A percentile compares a stretch with the other conserved stretches of the same genome.
These are phyloP conservation scores for Calonectria honghensis DNA, from an alignment of 2,329 filamentous ascomycete species.

Conservation along the genomic window DNA sequence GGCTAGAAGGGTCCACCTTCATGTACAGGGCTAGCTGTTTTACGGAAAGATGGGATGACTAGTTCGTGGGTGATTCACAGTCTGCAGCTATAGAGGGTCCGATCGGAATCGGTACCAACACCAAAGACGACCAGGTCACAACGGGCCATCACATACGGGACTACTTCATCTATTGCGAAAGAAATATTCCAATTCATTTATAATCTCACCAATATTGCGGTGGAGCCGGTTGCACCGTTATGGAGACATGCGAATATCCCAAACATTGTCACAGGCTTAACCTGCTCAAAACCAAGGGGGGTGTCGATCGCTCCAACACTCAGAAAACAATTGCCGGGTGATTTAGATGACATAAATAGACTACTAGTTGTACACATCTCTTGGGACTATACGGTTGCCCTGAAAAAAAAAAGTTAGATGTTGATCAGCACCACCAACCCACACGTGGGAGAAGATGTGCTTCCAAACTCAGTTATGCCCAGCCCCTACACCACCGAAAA, in stretches of 20 bases:
- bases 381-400: neutral
- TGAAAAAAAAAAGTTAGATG: conserved; percentile 19
- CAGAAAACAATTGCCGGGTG: neutral
- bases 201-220: neutral
- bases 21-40: conserved; percentile 22
- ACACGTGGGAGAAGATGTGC: conserved; percentile 26
- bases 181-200: neutral
- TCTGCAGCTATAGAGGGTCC: neutral
- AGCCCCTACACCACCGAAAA: neutral
- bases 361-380: neutral
- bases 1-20: conserved; percentile 43
- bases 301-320: too few relatives aligned
- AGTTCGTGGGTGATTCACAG: neutral
- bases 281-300: neutral
- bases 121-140: neutral
- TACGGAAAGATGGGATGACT: conserved; percentile 1
- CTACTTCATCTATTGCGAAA: neutral
- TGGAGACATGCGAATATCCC: neutral
- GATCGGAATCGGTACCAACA: too few relatives aligned
- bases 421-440: conserved; percentile 1
- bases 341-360: conserved; percentile 39
- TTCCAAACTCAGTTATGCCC: conserved; percentile 18
- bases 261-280: conserved; percentile 7
- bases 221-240: neutral
- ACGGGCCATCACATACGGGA: neutral